phyloP scores from a whole-genome alignment of 2,329 filamentous ascomycete species.

The Paecilomyces variotii region DNA sequence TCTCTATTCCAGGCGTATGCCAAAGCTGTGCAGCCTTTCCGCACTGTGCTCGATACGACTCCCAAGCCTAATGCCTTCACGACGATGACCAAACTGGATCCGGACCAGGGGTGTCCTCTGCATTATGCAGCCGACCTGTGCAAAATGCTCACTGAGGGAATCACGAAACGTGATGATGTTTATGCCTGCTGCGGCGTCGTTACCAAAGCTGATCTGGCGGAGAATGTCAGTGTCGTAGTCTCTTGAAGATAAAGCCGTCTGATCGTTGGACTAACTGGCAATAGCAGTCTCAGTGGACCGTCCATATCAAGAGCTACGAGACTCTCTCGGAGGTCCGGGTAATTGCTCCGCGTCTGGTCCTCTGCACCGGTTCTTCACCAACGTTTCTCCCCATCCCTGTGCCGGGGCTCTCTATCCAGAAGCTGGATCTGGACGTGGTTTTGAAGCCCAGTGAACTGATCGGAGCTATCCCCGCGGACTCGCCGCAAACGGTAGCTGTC shows the following conservation, averaged over 20 bases:
- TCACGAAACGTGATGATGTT: slow-evolving; percentile 29
- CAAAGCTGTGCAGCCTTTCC: slow-evolving; percentile 46
- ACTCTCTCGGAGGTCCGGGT: slow-evolving; percentile 21
- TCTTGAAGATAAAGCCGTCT: not conserved
- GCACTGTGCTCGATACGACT: slow-evolving; percentile 41
- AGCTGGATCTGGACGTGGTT: slow-evolving; percentile 48
- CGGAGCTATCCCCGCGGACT: slow-evolving; percentile 28
- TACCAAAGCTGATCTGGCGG: slow-evolving; percentile 23
- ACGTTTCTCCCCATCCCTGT: slow-evolving; percentile 38
- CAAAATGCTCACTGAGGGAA: slow-evolving; percentile 36
- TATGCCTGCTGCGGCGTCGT: slow-evolving; percentile 25
- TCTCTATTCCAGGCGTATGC: slow-evolving; percentile 52
- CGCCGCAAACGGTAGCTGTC: slow-evolving; percentile 43
- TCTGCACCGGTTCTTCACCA: slow-evolving; percentile 53
- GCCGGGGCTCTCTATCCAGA: slow-evolving; percentile 29
- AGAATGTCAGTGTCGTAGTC: slow-evolving; percentile 16
- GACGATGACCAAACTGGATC: slow-evolving; percentile 45
- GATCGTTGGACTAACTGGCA: slow-evolving; percentile 7
- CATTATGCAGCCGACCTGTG: slow-evolving; percentile 51
- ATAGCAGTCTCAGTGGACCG: slow-evolving; percentile 24
- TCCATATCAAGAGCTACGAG: slow-evolving; percentile 21
- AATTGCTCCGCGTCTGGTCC: slow-evolving; percentile 41
- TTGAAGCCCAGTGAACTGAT: slow-evolving; percentile 47
- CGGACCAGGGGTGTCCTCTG: slow-evolving; percentile 50
- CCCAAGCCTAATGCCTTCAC: slow-evolving; percentile 48